These are phyloP conservation scores for Herpetospermum pedunculosum DNA, from an alignment of 306 rosid genomes.

Conservation along the genomic window DNA sequence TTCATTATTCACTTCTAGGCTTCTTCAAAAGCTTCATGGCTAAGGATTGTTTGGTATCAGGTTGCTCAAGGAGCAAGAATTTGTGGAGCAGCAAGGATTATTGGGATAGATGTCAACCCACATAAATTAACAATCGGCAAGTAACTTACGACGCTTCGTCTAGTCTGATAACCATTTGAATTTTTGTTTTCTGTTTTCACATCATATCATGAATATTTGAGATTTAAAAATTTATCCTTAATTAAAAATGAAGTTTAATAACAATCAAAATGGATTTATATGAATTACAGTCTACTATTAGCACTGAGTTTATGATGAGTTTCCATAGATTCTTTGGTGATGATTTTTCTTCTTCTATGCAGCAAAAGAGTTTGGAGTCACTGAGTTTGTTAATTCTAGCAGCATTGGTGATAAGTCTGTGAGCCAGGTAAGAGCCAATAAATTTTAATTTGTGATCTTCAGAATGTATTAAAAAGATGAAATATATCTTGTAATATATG, in stretches of 20 bases:
- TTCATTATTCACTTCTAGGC: neutral
- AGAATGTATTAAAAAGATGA: neutral
- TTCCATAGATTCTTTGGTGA: neutral
- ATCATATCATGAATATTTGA: neutral
- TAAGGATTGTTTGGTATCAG: conserved; percentile 20
- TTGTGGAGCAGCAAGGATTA: conserved; percentile 67
- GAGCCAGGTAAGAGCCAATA: conserved; percentile 42
- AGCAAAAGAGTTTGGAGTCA: conserved; percentile 78
- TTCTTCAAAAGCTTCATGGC: conserved; percentile 5
- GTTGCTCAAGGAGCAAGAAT: conserved; percentile 89
- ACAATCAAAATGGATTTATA: neutral
- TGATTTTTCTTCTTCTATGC: neutral
- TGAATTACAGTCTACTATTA: neutral
- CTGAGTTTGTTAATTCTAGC: conserved; percentile 42
- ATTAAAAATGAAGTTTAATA: neutral
- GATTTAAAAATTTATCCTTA: neutral
- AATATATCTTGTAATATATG: no score
- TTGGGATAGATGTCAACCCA: conserved; percentile 68
- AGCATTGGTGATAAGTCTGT: conserved; percentile 41
- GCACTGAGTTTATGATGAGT: neutral
- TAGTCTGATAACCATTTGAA: no score
- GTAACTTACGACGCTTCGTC: no score
- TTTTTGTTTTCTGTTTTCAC: no score
- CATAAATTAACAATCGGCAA: conserved; percentile 55
- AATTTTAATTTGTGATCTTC: neutral